phyloP scores from a whole-genome alignment of 352 stramenopile species.

The Phytopythium montanum region DNA sequence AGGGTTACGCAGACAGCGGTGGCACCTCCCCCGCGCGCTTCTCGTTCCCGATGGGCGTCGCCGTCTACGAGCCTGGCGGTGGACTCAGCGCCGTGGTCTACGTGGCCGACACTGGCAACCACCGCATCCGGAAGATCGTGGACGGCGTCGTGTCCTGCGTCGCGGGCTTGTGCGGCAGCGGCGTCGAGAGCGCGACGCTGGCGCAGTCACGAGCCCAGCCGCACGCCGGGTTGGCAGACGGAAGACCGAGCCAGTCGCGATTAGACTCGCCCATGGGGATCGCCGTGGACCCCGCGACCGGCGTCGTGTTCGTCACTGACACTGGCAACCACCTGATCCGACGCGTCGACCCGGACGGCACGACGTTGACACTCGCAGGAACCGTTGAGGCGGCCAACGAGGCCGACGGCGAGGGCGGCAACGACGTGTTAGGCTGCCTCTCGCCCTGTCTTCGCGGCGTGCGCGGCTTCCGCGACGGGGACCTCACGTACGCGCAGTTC shows the following conservation, averaged over 20 bases:
- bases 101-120: conserved; percentile 80
- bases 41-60: conserved; percentile 66
- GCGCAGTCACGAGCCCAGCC: conserved; percentile 38
- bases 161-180: conserved; percentile 81
- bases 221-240: conserved; percentile 89
- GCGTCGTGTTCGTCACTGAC: conserved; percentile 93
- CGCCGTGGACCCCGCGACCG: conserved; percentile 56
- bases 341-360: conserved; percentile 63
- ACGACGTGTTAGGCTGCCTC: conserved; percentile 82
- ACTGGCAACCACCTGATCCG: conserved; percentile 95
- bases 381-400: conserved; percentile 50
- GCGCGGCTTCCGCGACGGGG: conserved; percentile 84
- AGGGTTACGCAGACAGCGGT: conserved; percentile 45
- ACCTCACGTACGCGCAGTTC: conserved; percentile 86
- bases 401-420: conserved; percentile 57
- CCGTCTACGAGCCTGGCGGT: conserved; percentile 37
- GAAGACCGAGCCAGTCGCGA: conserved; percentile 55
- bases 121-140: conserved; percentile 72
- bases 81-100: conserved; percentile 41
- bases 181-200: conserved; percentile 55
- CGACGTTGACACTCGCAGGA: conserved; percentile 62
- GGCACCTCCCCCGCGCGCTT: conserved; percentile 40
- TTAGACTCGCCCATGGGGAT: conserved; percentile 94
- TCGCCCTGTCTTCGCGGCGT: conserved; percentile 89
- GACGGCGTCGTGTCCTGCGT: conserved; percentile 81